Evolutionary conservation across 1,139 yeast genomes (phyloP), one percentile per base, ranked within the genome.

Genomic region (Oligophagozyma castellii): DNA sequence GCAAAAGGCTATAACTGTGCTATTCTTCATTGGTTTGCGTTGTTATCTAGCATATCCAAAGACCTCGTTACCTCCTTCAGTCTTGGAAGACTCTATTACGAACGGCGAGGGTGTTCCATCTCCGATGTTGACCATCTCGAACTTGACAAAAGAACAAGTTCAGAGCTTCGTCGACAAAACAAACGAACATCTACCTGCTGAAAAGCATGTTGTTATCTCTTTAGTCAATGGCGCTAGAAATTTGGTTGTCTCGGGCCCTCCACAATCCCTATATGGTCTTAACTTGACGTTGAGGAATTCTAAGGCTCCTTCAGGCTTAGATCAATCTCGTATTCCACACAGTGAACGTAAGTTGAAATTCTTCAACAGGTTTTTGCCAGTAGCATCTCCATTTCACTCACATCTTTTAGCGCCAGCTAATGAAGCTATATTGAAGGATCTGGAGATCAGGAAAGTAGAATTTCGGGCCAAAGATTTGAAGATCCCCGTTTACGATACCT

Each of bases 71-170:
- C 86, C 98, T 28, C 98, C 98, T 39, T 72, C 93, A 19, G 79
- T 83, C 61, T 71, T 86, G 44, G 86, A 83, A 57, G 98, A 89
- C 58, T 79, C 94, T 22, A 73, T 80, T 52, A 92, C 81, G 49
- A 77, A 84, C 51, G 92, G 89, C 46, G 99, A 89, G 64, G 98
- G 99, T 44, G 69, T 73, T 51, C 98, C 98, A 40, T 77, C 93
- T 41, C 98, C 98, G 41, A 89, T 89, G 99, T 70, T 89, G 54
- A 78, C 95, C 10, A 71, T 89, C 38, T 74, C 95, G 56, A 95
- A 86, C 55, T 69, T 89, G 51, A 67, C 93, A 19, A 63, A 67
- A 44, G 73, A 70, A 24, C 86, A 81, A 59, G 92, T 89, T 35
- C 78, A 83, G 56, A 56, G 57, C 34, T 83, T 69, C 52, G 81